Evolutionary conservation across 805 yeast species (phyloP).

Genomic region (Saccharomyces eubayanus): DNA sequence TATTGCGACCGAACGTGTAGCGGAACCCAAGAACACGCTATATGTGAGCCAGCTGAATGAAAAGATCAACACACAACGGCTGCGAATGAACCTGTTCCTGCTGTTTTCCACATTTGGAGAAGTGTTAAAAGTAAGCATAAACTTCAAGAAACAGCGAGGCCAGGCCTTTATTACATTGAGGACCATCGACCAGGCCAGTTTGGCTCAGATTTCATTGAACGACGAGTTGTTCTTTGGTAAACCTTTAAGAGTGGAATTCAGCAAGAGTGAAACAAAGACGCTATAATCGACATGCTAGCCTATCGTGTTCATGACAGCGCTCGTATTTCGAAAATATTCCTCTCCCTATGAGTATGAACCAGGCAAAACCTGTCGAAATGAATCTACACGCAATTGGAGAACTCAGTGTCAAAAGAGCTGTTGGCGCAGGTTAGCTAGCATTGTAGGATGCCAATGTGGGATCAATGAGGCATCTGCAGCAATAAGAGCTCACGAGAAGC

Average conservation of each 20-base stretch:
- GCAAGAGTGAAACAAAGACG: constrained; percentile 21
- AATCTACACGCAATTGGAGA: too few species aligned
- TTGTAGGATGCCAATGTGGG: too few species aligned
- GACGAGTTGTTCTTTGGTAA: constrained; percentile 47
- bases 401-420: too few species aligned
- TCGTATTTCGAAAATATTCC: not conserved
- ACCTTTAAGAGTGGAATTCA: constrained; percentile 38
- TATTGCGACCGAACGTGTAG: not conserved
- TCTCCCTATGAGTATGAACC: too few species aligned
- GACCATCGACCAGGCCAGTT: constrained; percentile 40
- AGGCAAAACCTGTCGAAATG: too few species aligned
- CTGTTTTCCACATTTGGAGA: constrained; percentile 60
- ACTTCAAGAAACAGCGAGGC: constrained; percentile 44
- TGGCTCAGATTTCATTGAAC: constrained; percentile 43
- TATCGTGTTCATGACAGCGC: not conserved
- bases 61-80: constrained; percentile 33
- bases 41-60: constrained; percentile 55
- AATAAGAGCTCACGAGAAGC: not conserved
- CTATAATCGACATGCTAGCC: not conserved
- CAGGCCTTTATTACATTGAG: constrained; percentile 58
- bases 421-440: too few species aligned
- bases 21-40: constrained; percentile 38
- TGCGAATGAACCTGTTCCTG: constrained; percentile 49
- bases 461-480: not conserved
- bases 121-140: constrained; percentile 43